A percentile compares a stretch with the other conserved stretches of the same genome.
phyloP scores from a whole-genome alignment of 371 early-diverging fungal genomes.

The Choanephora cucurbitarum region DNA sequence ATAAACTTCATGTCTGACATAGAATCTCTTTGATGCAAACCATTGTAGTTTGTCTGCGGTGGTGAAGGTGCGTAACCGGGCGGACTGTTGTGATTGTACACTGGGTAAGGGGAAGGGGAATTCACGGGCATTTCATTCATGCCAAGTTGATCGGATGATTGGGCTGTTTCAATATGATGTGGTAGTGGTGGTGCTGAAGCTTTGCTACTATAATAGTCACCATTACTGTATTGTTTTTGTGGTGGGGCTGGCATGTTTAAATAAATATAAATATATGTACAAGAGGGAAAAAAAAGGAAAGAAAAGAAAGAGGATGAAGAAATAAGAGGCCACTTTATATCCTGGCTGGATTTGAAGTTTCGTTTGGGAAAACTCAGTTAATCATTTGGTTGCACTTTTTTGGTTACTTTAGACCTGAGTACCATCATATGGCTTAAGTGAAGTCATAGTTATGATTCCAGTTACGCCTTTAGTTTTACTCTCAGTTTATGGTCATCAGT shows the following conservation, averaged over 20 bases:
- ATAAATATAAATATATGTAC: too few species aligned
- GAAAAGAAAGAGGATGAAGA: too few species aligned
- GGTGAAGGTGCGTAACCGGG: background rate
- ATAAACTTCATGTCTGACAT: constrained; percentile 26
- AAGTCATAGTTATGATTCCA: too few species aligned
- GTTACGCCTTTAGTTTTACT: too few species aligned
- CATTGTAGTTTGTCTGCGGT: background rate
- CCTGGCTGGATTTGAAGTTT: too few species aligned
- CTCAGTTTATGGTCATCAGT: too few species aligned
- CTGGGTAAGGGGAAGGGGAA: constrained; percentile 22
- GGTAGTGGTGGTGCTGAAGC: constrained; percentile 20
- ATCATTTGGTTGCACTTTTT: too few species aligned
- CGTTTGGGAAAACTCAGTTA: too few species aligned
- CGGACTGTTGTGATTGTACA: constrained; percentile 5
- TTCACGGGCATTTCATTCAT: constrained; percentile 23
- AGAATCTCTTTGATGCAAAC: constrained; percentile 10
- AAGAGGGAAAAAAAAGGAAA: too few species aligned
- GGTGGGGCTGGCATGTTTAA: constrained; percentile 14
- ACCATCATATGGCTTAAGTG: too few species aligned
- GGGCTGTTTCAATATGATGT: constrained; percentile 14
- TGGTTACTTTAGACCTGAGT: too few species aligned
- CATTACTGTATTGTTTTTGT: constrained; percentile 4
- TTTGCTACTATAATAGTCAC: background rate
- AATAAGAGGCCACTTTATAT: too few species aligned
- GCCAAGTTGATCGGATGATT: constrained; percentile 14